Evolutionary conservation across 1,284 basidiomycete genomes (phyloP), one percentile per base, ranked within the genome.

Genomic region (Fomitopsis betulina): DNA sequence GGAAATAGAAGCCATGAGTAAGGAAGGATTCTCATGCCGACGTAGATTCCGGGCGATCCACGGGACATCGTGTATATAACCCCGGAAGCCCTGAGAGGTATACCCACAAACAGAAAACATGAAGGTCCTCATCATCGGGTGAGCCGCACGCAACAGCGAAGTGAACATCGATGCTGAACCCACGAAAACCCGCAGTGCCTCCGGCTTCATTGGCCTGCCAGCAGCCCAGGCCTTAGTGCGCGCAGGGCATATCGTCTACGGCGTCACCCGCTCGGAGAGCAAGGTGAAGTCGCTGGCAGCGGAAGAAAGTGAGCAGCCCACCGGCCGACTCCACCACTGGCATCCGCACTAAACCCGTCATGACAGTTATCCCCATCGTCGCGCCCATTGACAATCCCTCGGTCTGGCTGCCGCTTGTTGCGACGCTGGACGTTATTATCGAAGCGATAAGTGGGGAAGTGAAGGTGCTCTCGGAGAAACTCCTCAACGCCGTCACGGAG

Each of bases 211-310:
- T 58, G 81, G 80, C 7, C 66, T 75, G 9, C 77, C 79, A 6
- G 73, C 73, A 23, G 76, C 79, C 2, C 75, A 79, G 54, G 81
- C 82, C 0, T 73, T 81, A 50, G 70, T 75, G 5, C 76, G 81
- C n/a, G 77, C 76, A 0, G 82, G 82, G 0, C 80, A 84, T 61
- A 73, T 76, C 27, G 81, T 83, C 4, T 81, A 79, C 57, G 82
- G 81, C 23, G 69, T 75, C 13, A 80, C 79, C 0, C 76, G 82
- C 37, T 75, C 73, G 5, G 70, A 73, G 7, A 65, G 61, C 5
- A 77, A 76, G 56, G 75, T 72, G 0, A 74, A 75, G 51, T 59
- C 65, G 43, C 72, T 83, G 1, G 72, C 73, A 1, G 71, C 73
- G 13, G 75, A 80, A 64, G 81, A 83, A 68, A 80, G 76, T 77